Conservation (phyloP, 495 filamentous ascomycete genomes). For the Aspergillus ellipticus region DNA sequence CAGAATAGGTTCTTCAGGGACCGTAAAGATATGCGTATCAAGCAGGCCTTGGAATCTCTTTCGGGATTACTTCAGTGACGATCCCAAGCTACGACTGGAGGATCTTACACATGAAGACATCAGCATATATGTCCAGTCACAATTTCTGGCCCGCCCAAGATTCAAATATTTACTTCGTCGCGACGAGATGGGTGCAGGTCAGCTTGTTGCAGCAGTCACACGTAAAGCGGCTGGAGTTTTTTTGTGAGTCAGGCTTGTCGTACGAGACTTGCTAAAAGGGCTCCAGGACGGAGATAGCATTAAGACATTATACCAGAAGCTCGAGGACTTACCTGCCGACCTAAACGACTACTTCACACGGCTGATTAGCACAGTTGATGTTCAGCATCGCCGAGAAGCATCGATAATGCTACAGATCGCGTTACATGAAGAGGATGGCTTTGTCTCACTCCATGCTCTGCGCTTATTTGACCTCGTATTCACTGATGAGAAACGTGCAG, state of each 20-base stretch:
- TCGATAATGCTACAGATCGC: background rate
- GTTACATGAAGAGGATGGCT: background rate
- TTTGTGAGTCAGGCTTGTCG: background rate
- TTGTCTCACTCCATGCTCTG: background rate
- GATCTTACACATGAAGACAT: conserved; percentile 1
- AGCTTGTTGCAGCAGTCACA: background rate
- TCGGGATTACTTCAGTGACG: background rate
- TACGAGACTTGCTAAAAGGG: background rate
- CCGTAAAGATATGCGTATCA: conserved; percentile 1
- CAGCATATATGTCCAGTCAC: background rate
- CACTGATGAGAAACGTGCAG: background rate
- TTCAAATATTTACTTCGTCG: background rate
- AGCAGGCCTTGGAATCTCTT: conserved; percentile 1
- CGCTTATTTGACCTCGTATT: background rate
- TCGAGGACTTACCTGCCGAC: background rate
- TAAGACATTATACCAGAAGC: background rate
- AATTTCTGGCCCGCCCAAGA: background rate
- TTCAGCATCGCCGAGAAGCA: background rate
- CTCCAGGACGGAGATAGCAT: background rate
- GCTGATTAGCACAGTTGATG: background rate
- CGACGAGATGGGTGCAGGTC: background rate
- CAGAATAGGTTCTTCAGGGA: background rate
- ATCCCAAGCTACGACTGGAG: background rate
- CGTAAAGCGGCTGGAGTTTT: background rate
- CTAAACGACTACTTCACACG: background rate